Evolutionary conservation across 176 grass and related monocot species (phyloP).

Genomic region (Hordeum marinum): DNA sequence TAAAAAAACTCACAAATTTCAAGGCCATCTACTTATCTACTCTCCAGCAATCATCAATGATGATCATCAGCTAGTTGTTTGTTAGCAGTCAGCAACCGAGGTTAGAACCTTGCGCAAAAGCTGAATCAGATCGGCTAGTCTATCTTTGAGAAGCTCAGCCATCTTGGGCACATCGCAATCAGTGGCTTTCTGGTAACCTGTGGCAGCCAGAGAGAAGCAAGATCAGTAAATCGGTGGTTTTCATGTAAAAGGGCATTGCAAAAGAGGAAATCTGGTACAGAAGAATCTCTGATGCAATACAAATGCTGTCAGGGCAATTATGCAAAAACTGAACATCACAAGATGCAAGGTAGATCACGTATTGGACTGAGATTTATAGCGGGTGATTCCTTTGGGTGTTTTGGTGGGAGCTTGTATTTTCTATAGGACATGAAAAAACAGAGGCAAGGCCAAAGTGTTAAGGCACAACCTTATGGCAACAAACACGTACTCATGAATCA

Average conservation of each 20-base stretch:
- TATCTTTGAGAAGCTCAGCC: conserved; percentile 19
- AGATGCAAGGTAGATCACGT: background rate
- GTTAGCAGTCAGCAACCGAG: conserved; percentile 29
- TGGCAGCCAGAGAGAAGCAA: conserved; percentile 23
- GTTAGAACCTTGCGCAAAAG: conserved; percentile 2
- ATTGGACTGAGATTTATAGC: background rate
- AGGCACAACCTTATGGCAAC: background rate
- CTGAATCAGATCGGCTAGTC: background rate
- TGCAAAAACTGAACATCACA: background rate
- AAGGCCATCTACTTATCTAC: conserved; percentile 12
- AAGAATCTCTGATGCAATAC: background rate
- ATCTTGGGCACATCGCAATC: conserved; percentile 37
- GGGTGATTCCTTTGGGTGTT: background rate
- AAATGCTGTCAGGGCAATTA: background rate
- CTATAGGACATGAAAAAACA: background rate
- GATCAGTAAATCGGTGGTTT: conserved; percentile 3
- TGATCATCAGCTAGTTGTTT: conserved; percentile 18
- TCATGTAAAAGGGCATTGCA: background rate
- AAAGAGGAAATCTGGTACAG: background rate
- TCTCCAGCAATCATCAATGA: background rate
- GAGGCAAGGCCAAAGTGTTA: background rate
- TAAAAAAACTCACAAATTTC: background rate
- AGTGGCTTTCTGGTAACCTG: conserved; percentile 94
- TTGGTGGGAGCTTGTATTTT: background rate
- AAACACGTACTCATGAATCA: background rate